Base-by-base conservation (phyloP, 345 rosid species). In the Microcos paniculata region DNA sequence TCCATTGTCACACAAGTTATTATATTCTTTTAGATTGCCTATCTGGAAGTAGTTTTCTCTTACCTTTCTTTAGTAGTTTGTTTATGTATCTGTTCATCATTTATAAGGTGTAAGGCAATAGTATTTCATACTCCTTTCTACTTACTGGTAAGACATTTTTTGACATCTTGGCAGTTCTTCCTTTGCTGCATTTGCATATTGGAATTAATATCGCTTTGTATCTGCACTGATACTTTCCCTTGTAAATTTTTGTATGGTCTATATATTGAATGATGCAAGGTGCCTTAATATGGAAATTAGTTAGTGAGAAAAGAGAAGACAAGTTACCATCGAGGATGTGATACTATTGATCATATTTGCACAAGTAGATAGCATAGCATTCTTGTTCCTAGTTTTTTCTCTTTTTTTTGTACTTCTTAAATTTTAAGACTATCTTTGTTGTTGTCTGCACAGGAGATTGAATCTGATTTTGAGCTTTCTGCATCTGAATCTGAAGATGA, bases 401-500 rank as follows among this genome's bases (percentile, higher is more conserved):
- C 21, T 28, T 19, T 46, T n/a, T 21, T 24, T 62, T 26, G 13
- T 57, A 35, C 40, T 35, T 35, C 4, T 68, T 24, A 55, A 28
- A 53, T 40, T 73, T 56, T 51, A 64, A 66, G 55, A 28, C 18
- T 46, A 6, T 14, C 69, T 53, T 72, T 62, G 19, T 26, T 18
- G 31, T 74, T 68, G 11, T 51, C 15, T 10, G 0, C 62, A 62
- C 82, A 91, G 89, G 81, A 73, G 31, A 63, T 72, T 75, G 84
- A 84, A 64, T 84, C 86, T 57, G 90, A 80, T 77, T 88, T 82
- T 71, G 84, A 83, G 19, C 49, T 66, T 40, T 78, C 80, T 59
- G 76, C 86, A 71, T 88, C 94, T 61, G 97, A 90, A 62, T 87
- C 91, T 68, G 91, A 91, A 76, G 90, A 88, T 78, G 90, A 83